Base-by-base conservation (phyloP, 169 alveolate species). In the Plasmodium gaboni region DNA sequence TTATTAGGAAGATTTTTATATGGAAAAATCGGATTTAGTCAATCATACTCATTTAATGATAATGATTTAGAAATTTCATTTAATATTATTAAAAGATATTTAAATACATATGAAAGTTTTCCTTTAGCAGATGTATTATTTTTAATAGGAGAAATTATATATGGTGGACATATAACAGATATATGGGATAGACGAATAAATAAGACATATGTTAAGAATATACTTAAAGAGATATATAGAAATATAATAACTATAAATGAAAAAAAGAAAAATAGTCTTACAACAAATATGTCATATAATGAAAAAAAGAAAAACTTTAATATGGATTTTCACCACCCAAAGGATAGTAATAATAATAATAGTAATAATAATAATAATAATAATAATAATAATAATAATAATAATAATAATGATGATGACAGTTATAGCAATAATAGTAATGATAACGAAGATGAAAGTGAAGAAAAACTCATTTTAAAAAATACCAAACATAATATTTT, bases 111-210 rank as follows among this genome's bases (percentile, higher is more conserved):
- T 71, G 97, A 97, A 26, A 94, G 93, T 74, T 98, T 97, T 28
- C 99, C 99, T 13, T 97, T 97, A 95, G 98, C 96, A 72, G 99
- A 98, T 93, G 95, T 98, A 42, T 94, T 98, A 61, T 98, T 97
- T 90, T 93, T 98, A 61, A 96, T 97, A 89, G 99, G 99, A 42
- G 99, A 98, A 93, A 98, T 98, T 87, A 98, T 97, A 98, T 98
- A 98, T 92, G 99, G 99, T 17, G 99, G 99, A 26, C 99, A 98
- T 88, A 98, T 98, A 86, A 98, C 99, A 8, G 99, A 98, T 89
- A 96, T 96, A 74, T 98, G 99, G 98, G 99, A 98, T 69, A 95
- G 99, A 91, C 96, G 99, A 85, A 97, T 98, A 19, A 96, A 97
- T 93, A 97, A 96, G 92, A 97, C 98, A 32, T 98, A 98, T 93